phyloP scores from a whole-genome alignment of 352 stramenopile species.

The Phytopythium litorale region DNA sequence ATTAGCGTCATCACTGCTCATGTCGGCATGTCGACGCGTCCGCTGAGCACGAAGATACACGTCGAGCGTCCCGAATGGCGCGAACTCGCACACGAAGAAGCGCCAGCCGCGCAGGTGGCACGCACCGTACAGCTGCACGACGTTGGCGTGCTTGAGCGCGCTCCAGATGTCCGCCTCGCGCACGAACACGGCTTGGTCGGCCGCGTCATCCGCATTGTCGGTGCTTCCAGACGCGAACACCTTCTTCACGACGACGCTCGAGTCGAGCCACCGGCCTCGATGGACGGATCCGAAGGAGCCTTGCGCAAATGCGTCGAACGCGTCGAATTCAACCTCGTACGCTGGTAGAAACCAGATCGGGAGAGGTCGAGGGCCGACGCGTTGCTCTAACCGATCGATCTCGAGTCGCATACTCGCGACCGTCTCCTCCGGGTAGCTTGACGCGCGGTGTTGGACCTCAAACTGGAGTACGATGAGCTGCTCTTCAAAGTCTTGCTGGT shows the following conservation, averaged over 20 bases:
- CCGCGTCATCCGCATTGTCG: background rate
- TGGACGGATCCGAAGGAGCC: slow-evolving; percentile 26
- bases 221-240: background rate
- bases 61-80: slow-evolving; percentile 1
- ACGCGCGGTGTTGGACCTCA: background rate
- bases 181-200: slow-evolving; percentile 11
- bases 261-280: slow-evolving; percentile 24
- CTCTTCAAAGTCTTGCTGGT: background rate
- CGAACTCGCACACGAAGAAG: slow-evolving; percentile 19
- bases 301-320: slow-evolving; percentile 12
- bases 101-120: slow-evolving; percentile 9
- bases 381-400: background rate
- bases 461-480: slow-evolving; percentile 2
- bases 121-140: slow-evolving; percentile 11
- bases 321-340: slow-evolving; percentile 22
- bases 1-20: no score
- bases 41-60: background rate
- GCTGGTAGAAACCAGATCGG: slow-evolving; percentile 26
- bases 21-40: background rate
- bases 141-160: slow-evolving; percentile 8
- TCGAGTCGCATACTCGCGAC: background rate
- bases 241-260: slow-evolving; percentile 20
- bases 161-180: slow-evolving; percentile 13
- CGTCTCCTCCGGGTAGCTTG: background rate
- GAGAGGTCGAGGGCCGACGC: background rate